Evolutionary conservation across 2,329 filamentous ascomycete genomes (phyloP), one percentile per base, ranked within the genome.

Genomic region (Colletotrichum sp.): DNA sequence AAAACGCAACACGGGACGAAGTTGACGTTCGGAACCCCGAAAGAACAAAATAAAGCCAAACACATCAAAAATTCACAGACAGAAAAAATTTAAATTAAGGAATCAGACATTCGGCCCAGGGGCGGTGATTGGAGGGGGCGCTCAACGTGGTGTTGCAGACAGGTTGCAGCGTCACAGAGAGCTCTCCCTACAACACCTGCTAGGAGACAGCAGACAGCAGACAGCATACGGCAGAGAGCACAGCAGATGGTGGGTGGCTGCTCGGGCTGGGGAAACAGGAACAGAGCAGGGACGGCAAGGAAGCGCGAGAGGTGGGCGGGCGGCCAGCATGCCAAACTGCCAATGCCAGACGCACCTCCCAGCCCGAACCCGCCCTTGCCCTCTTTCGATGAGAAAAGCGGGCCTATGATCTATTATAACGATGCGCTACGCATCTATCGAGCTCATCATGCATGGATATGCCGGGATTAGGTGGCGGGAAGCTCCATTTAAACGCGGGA

Each of bases 221-320:
- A 48, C 34, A 69, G 64, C 28, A 69, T 32, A 48, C 44, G 34
- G 16, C 34, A 36, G 15, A 36, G 34, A 66, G 68, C 34, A 16
- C 48, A 69, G 48, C 25, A 30, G 59, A 44, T 8, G 61, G n/a
- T 22, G 61, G 32, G 22, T 64, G 25, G 25, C 68, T 57, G 61
- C 32, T 8, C 32, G 65, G 32, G 34, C 25, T 36, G 61, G 48
- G 69, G 61, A 48, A 61, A 68, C 48, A 28, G 65, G 55, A 63
- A 65, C 32, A 60, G 39, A 72, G 55, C 67, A 65, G 72, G 59
- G 67, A 74, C 72, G 65, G 72, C n/a, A 30, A 64, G 9, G 16
- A 72, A 61, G 48, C 70, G 69, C 61, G 55, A 68, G 55, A 72
- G 73, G 73, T 73, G 74, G 74, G 74, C 70, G 70, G 73, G 74